These are phyloP conservation scores for Fagopyrum tataricum DNA, from an alignment of 148 eudicot species.

Conservation along the genomic window DNA sequence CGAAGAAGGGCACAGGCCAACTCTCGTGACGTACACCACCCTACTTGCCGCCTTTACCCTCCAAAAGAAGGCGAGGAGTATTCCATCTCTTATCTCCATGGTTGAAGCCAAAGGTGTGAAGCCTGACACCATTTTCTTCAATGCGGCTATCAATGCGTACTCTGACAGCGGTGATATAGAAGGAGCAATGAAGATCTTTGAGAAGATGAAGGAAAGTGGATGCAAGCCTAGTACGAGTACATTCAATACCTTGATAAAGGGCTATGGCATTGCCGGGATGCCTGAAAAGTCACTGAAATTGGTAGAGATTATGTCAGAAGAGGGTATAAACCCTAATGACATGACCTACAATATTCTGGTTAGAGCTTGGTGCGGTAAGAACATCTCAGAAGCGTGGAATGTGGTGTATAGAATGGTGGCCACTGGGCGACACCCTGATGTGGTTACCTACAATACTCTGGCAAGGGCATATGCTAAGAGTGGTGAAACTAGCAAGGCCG, in stretches of 20 bases:
- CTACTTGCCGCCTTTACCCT: conserved; percentile 54
- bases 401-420: conserved; percentile 65
- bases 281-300: conserved; percentile 71
- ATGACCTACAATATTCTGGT: conserved; percentile 76
- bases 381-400: conserved; percentile 70
- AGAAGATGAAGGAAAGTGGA: conserved; percentile 69
- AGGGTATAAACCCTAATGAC: conserved; percentile 72
- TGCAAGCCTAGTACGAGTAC: conserved; percentile 91
- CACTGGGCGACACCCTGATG: conserved; percentile 74
- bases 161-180: conserved; percentile 68
- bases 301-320: conserved; percentile 49
- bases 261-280: conserved; percentile 76
- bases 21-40: conserved; percentile 72
- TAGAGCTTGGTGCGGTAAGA: conserved; percentile 77
- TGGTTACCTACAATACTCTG: conserved; percentile 74
- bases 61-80: conserved; percentile 54
- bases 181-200: conserved; percentile 66
- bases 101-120: conserved; percentile 62
- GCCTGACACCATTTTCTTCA: conserved; percentile 88
- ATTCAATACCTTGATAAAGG: conserved; percentile 80
- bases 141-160: conserved; percentile 83
- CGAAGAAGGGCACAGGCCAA: conserved; percentile 54
- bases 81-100: conserved; percentile 62
- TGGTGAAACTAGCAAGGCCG: conserved; percentile 44
- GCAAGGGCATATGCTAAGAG: conserved; percentile 54